Base-by-base conservation (phyloP, 2,329 filamentous ascomycete genomes). In the Tolypocladium tundrense region DNA sequence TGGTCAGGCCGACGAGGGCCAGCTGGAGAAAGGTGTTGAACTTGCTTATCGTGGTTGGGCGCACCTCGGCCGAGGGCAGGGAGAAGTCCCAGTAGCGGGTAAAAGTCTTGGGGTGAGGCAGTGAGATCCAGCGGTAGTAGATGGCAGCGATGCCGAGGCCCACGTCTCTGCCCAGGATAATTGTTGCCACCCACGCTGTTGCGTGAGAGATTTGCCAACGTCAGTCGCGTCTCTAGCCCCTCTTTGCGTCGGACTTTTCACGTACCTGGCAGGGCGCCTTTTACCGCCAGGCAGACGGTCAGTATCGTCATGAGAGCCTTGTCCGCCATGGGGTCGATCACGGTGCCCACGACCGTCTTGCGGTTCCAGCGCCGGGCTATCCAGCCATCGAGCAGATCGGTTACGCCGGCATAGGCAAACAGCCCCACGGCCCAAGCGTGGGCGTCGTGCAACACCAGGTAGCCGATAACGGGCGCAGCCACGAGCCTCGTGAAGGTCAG, bases 321-420 rank as follows among this genome's bases (percentile, higher is more conserved):
- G 74, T 99, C 94, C 3, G 94, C 94, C 88, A 97, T 94, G 7
- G 94, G 94, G 68, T 96, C 92, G 61, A 99, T 91, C 37, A 99
- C 85, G 57, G 90, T 95, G 57, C 94, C 94, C 11, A 97, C 91
- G 1, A 99, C 93, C 0, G 94, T 97, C 72, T 94, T 88, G 58
- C 91, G 81, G 55, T 93, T 88, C 85, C 88, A 97, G 60, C 81
- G 83, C 45, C 94, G 84, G 33, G 94, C 94, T 66, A 99, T 94
- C 81, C 88, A 97, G 58, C 94, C 94, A 70, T 99, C 94, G 3
- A 97, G 81, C 8, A 96, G 79, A 69, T 99, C 94, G 0, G 93
- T 96, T 65, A 96, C 78, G 53, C 91, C 91, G 3, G 94, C 93
- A 70, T 97, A 97, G 54, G 86, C 86, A 70, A 99, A 96, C n/a